Conservation (phyloP, 1,139 yeast genomes). For the Taphrina betulina region DNA sequence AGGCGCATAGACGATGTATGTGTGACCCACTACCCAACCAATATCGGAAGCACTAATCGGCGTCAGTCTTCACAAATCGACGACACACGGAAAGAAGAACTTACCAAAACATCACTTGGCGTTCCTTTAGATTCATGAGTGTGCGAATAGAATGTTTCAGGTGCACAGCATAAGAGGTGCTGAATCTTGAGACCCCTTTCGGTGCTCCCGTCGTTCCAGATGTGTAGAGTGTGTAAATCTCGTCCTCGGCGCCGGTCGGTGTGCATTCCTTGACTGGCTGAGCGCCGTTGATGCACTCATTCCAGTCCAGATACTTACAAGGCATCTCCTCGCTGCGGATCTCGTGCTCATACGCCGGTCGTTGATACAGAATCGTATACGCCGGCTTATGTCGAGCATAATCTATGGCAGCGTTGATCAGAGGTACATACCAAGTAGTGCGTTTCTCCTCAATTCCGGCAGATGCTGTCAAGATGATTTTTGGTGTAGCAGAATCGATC, state of each 20-base stretch:
- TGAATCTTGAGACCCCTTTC: slow-evolving; percentile 18
- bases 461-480: slow-evolving; percentile 19
- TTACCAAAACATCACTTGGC: slow-evolving; percentile 23
- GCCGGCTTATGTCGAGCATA: slow-evolving; percentile 10
- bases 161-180: slow-evolving; percentile 18
- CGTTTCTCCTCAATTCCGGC: slow-evolving; percentile 29
- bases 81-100: too few species aligned
- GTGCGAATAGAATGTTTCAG: slow-evolving; percentile 18
- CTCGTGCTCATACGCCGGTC: background rate
- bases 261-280: slow-evolving; percentile 15
- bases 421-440: slow-evolving; percentile 22
- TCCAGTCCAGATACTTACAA: slow-evolving; percentile 11
- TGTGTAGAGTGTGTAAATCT: slow-evolving; percentile 22
- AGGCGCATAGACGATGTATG: slow-evolving; percentile 28
- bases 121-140: slow-evolving; percentile 17
- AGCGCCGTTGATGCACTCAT: background rate
- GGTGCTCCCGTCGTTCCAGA: slow-evolving; percentile 32
- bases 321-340: background rate
- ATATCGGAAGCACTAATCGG: too few species aligned
- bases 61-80: too few species aligned
- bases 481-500: slow-evolving; percentile 25
- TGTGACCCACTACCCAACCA: slow-evolving; percentile 31
- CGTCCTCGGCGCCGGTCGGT: slow-evolving; percentile 17
- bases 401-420: slow-evolving; percentile 17
- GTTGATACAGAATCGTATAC: slow-evolving; percentile 10